phyloP scores from a whole-genome alignment of 2,329 filamentous ascomycete species.

The Fusarium pseudograminearum region DNA sequence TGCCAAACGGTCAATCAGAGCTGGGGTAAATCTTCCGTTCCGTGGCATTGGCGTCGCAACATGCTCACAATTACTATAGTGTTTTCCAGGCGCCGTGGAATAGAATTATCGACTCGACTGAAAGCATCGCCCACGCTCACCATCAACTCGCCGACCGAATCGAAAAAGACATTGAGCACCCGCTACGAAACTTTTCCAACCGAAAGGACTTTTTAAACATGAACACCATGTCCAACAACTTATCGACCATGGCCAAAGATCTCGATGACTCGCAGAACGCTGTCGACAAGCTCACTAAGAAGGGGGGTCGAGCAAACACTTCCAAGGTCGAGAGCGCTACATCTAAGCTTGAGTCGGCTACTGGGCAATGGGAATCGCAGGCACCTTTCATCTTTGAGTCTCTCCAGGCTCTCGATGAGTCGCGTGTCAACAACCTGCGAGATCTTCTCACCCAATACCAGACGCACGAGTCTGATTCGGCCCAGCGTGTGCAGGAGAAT shows the following conservation, averaged over 20 bases:
- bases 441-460: conserved; percentile 93
- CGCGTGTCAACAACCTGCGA: conserved; percentile 86
- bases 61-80: conserved; percentile 61
- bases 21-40: conserved; percentile 76
- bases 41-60: not conserved
- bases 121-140: conserved; percentile 86
- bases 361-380: conserved; percentile 90
- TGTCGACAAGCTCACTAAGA: conserved; percentile 84
- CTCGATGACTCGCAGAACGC: conserved; percentile 87
- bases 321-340: conserved; percentile 82
- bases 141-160: conserved; percentile 83
- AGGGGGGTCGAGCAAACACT: conserved; percentile 80
- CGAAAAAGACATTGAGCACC: conserved; percentile 87
- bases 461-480: conserved; percentile 90
- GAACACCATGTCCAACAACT: conserved; percentile 82
- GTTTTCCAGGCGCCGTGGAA: conserved; percentile 93
- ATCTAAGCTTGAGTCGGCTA: conserved; percentile 80
- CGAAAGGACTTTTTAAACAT: conserved; percentile 85
- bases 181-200: conserved; percentile 79
- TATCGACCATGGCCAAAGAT: conserved; percentile 83
- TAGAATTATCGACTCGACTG: conserved; percentile 83
- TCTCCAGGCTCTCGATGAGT: conserved; percentile 91
- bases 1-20: conserved; percentile 81
- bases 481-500: conserved; percentile 78
- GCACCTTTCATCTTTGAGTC: conserved; percentile 95